Evolutionary conservation across 768 basidiomycete species (phyloP), one percentile per base, ranked within the genome.

Genomic region (Mycena rosella): DNA sequence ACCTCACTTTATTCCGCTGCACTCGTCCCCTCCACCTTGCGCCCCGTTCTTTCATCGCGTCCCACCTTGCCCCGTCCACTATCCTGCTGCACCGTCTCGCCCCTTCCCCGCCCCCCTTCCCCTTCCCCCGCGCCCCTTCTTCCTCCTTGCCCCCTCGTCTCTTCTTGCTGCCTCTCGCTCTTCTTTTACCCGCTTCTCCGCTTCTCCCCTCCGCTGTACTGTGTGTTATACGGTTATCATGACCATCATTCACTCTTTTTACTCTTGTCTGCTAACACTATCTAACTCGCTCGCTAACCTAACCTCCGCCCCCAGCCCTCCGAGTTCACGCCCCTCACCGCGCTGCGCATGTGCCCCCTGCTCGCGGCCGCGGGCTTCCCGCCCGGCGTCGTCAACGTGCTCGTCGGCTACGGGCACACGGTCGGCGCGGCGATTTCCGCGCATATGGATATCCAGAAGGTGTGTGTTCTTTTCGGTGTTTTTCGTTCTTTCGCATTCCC

Each of bases 281-380:
- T 34, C 11, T 5, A 34, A 34, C 11, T 14, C 20, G 27, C 27
- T n/a, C 34, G 30, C 60, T 66, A 11, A 54, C 29, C 6, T n/a
- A n/a, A n/a, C 24, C n/a, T 22, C 24, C n/a, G 15, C 24, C 62
- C 47, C 27, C 40, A 78, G 81, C 91, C 92, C 9, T 93, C 92
- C 4, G 92, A 93, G 70, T 79, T 92, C 55, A 92, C 92, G 0
- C 91, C 93, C 7, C 78, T 92, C 30, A 86, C 90, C 14, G 91
- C 91, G 5, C 76, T 93, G 49, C 78, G 78, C 42, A 64, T 89
- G 45, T 75, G 76, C 51, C 80, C 82, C 20, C 83, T 94, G 52
- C 80, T 89, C 69, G 76, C 84, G 24, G 86, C 93, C 74, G 92
- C 92, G 2, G 92, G 92, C 10, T 89, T 93, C 79, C 93, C 92